Evolutionary conservation across 2,329 filamentous ascomycete genomes (phyloP).

Genomic region (Ascochyta pisi): DNA sequence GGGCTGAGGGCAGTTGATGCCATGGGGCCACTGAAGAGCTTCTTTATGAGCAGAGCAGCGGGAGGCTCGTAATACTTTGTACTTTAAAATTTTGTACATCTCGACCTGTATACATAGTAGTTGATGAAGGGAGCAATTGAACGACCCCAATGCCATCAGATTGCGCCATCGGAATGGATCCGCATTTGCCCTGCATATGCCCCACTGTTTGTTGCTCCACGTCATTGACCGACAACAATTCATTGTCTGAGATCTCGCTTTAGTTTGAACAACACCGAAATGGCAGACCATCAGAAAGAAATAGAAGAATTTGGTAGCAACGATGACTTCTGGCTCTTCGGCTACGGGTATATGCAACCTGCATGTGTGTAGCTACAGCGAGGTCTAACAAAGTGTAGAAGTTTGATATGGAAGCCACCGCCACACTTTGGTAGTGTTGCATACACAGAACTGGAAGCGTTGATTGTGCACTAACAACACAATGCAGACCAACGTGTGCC

Average conservation of each 20-base stretch:
- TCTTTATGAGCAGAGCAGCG: constrained; percentile 77
- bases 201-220: constrained; percentile 30
- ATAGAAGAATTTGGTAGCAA: constrained; percentile 46
- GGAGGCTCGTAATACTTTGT: constrained; percentile 34
- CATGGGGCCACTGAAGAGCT: constrained; percentile 77
- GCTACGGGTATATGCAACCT: constrained; percentile 75
- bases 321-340: constrained; percentile 92
- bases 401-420: constrained; percentile 97
- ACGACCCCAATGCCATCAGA: constrained; percentile 15
- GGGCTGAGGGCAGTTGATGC: constrained; percentile 79
- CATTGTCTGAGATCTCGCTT: background rate
- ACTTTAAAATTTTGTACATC: constrained; percentile 9
- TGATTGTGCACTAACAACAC: background rate
- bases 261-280: constrained; percentile 9
- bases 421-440: constrained; percentile 78
- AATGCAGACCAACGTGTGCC: constrained; percentile 78
- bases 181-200: constrained; percentile 15
- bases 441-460: too few relatives aligned
- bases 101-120: constrained; percentile 19
- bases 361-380: background rate
- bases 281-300: constrained; percentile 38
- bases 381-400: constrained; percentile 61
- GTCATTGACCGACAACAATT: constrained; percentile 9
- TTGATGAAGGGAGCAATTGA: background rate
- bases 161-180: constrained; percentile 24